Conservation (phyloP, 495 filamentous ascomycete genomes). For the Podospora appendiculata region DNA sequence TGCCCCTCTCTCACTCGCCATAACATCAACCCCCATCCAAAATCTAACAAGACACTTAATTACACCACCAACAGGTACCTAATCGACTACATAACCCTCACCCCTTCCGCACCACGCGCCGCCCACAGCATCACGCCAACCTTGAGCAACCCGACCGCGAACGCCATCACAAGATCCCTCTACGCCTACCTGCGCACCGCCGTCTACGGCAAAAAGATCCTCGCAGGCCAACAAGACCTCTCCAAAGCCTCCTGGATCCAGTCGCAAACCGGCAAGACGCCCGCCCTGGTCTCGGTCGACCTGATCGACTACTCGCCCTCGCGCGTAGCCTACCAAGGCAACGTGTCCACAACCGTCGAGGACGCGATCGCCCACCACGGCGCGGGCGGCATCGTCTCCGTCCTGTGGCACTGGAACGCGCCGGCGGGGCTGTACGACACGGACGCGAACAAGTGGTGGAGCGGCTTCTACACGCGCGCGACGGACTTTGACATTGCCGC, state of each 20-base stretch:
- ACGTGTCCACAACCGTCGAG: constrained; percentile 30
- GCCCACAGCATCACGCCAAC: constrained; percentile 27
- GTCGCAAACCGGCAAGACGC: constrained; percentile 36
- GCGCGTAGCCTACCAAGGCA: constrained; percentile 29
- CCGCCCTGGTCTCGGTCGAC: constrained; percentile 35
- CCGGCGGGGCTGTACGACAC: constrained; percentile 32
- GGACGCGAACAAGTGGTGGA: constrained; percentile 35
- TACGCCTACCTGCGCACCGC: constrained; percentile 26
- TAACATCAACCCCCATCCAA: too few relatives aligned
- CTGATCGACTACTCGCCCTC: constrained; percentile 42
- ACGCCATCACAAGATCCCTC: constrained; percentile 15
- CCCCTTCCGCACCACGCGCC: constrained; percentile 25
- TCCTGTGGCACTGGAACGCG: constrained; percentile 41
- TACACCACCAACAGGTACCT: constrained; percentile 16
- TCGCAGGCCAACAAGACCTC: constrained; percentile 42
- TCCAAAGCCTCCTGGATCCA: constrained; percentile 27
- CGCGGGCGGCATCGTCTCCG: constrained; percentile 35
- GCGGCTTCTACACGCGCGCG: constrained; percentile 39
- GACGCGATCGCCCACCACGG: constrained; percentile 35
- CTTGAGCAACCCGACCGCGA: constrained; percentile 23
- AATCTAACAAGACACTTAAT: too few relatives aligned
- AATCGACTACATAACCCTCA: constrained; percentile 34
- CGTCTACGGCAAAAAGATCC: constrained; percentile 38
- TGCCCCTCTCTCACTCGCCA: too few relatives aligned
- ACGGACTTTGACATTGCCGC: constrained; percentile 35